Percentiles rank a stretch among this genome's conserved stretches.
phyloP scores from a whole-genome alignment of 2,329 filamentous ascomycete genomes.

The Diaporthe citriasiana region DNA sequence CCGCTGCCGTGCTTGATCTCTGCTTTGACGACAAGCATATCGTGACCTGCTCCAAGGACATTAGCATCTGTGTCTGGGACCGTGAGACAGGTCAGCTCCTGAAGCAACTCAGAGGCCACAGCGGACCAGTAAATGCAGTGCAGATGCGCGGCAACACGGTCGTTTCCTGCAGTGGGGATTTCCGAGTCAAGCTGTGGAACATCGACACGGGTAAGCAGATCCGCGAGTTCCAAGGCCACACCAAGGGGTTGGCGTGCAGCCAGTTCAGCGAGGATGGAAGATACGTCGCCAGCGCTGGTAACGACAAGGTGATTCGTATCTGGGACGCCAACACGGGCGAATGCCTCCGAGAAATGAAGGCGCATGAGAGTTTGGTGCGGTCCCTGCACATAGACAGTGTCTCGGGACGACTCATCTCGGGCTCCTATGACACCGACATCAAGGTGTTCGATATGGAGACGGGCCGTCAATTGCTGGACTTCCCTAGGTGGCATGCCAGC shows the following conservation, averaged over 20 bases:
- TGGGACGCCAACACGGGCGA: conserved; percentile 94
- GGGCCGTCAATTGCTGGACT: conserved; percentile 83
- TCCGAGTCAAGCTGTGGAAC: conserved; percentile 95
- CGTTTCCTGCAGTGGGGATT: conserved; percentile 94
- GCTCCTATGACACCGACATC: conserved; percentile 95
- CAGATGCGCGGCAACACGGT: conserved; percentile 94
- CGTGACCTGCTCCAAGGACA: conserved; percentile 97
- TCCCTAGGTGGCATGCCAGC: conserved; percentile 95
- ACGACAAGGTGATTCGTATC: conserved; percentile 95
- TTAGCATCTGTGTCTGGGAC: conserved; percentile 94
- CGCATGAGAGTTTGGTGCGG: conserved; percentile 88
- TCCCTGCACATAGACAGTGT: conserved; percentile 91
- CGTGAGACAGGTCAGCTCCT: conserved; percentile 81
- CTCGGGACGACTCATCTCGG: conserved; percentile 88
- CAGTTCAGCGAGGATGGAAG: conserved; percentile 97
- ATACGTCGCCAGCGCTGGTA: conserved; percentile 93
- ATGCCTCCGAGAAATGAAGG: conserved; percentile 83
- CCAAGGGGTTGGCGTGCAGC: conserved; percentile 93
- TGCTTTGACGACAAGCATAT: conserved; percentile 94
- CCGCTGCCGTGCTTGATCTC: conserved; percentile 91
- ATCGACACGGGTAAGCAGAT: conserved; percentile 89
- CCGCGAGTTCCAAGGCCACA: conserved; percentile 90
- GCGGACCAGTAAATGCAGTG: conserved; percentile 94
- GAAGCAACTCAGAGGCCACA: conserved; percentile 86
- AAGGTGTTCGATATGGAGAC: conserved; percentile 92